A percentile compares a stretch with the other conserved stretches of the same genome.
These are phyloP conservation scores for Hericium rajendrae DNA, from an alignment of 768 basidiomycete species.

Conservation along the genomic window DNA sequence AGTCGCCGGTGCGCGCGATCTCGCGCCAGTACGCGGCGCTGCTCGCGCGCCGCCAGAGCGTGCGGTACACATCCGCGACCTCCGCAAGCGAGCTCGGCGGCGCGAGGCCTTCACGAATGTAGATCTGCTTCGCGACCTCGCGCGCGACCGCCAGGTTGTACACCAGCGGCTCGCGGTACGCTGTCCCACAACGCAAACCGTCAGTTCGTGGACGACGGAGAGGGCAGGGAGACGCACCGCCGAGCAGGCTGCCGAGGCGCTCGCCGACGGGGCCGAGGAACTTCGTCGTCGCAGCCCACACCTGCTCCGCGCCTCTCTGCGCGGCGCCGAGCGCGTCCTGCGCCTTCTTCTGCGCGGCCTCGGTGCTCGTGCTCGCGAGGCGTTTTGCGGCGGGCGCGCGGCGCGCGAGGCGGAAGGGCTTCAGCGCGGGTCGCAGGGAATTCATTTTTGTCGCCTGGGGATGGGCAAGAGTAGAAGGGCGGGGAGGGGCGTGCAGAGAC, in stretches of 20 bases:
- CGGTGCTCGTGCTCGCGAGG: slow-evolving; percentile 17
- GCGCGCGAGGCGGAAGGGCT: background rate
- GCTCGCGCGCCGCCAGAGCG: slow-evolving; percentile 52
- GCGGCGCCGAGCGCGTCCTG: slow-evolving; percentile 54
- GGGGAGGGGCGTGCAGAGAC: background rate
- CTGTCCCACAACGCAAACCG: slow-evolving; percentile 23
- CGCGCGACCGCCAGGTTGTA: slow-evolving; percentile 75
- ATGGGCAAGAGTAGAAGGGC: background rate
- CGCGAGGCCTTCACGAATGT: slow-evolving; percentile 43
- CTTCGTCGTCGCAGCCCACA: slow-evolving; percentile 41
- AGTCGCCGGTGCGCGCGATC: slow-evolving; percentile 52
- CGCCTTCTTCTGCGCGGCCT: slow-evolving; percentile 57
- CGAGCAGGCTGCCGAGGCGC: slow-evolving; percentile 48
- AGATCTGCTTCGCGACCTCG: slow-evolving; percentile 53
- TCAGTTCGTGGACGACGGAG: background rate
- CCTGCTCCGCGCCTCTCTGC: slow-evolving; percentile 46
- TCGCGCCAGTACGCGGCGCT: slow-evolving; percentile 54
- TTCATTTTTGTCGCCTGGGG: background rate
- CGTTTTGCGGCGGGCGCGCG: slow-evolving; percentile 5
- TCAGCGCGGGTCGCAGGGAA: background rate
- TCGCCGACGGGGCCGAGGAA: slow-evolving; percentile 40
- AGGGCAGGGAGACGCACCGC: slow-evolving; percentile 27
- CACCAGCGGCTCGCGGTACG: slow-evolving; percentile 65
- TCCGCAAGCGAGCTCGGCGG: slow-evolving; percentile 54
- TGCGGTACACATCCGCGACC: slow-evolving; percentile 49